phyloP scores from a whole-genome alignment of 805 yeast genomes.

The Saccharomycopsis capsularis region DNA sequence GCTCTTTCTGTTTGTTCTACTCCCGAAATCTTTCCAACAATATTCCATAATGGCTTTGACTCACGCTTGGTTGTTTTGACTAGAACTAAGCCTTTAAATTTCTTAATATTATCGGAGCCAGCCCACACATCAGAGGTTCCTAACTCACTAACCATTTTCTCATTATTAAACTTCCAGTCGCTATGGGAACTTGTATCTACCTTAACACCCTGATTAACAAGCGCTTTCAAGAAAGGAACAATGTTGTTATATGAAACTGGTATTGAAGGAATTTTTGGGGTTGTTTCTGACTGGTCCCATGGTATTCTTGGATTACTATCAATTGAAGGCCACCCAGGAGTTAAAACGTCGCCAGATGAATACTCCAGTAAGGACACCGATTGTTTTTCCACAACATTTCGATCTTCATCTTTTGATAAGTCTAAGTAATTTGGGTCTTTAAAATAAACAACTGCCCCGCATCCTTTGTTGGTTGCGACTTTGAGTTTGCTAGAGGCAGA shows the following conservation, averaged over 20 bases:
- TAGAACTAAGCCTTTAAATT: constrained; percentile 23
- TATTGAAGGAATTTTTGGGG: constrained; percentile 68
- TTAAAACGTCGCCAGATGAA: constrained; percentile 70
- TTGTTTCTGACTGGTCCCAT: constrained; percentile 41
- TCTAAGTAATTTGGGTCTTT: constrained; percentile 32
- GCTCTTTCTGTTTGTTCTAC: constrained; percentile 71
- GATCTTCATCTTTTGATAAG: constrained; percentile 27
- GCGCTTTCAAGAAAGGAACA: constrained; percentile 32
- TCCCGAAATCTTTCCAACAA: constrained; percentile 71
- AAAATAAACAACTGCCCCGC: constrained; percentile 63
- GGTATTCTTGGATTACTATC: constrained; percentile 34
- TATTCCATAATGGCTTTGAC: constrained; percentile 68
- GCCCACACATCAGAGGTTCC: constrained; percentile 34
- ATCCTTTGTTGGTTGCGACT: constrained; percentile 51
- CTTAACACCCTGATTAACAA: constrained; percentile 35
- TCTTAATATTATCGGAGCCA: constrained; percentile 29
- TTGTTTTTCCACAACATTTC: constrained; percentile 29
- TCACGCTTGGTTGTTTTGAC: constrained; percentile 41
- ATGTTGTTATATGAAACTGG: constrained; percentile 77
- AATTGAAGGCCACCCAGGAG: constrained; percentile 67
- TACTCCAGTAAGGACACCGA: constrained; percentile 53
- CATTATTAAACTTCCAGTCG: constrained; percentile 31
- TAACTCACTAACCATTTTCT: constrained; percentile 14
- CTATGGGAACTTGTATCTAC: constrained; percentile 16
- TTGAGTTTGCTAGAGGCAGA: constrained; percentile 45